These are phyloP conservation scores for Globisporangium canariense DNA, from an alignment of 352 stramenopile genomes.

Conservation along the genomic window DNA sequence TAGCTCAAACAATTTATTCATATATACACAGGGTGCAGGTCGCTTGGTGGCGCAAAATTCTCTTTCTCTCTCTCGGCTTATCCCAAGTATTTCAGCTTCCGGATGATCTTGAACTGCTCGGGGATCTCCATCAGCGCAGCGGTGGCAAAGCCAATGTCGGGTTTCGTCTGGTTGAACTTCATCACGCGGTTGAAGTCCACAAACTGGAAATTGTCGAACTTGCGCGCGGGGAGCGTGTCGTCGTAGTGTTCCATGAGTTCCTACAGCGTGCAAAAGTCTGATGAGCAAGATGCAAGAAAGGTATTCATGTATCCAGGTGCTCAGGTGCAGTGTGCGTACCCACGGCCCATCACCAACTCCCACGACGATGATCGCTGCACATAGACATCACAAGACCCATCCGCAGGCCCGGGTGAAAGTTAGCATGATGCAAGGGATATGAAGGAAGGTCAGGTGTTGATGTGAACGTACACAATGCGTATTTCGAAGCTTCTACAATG, in stretches of 20 bases:
- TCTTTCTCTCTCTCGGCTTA: conserved; percentile 5
- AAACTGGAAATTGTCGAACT: conserved; percentile 83
- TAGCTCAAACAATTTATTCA: too few species aligned
- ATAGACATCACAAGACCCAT: too few species aligned
- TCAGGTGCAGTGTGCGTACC: conserved; percentile 20
- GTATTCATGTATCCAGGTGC: not conserved
- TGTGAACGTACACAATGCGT: conserved; percentile 55
- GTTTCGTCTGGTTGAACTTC: conserved; percentile 41
- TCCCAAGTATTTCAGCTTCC: conserved; percentile 33
- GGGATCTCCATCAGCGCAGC: conserved; percentile 68
- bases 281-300: too few species aligned
- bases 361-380: conserved; percentile 65
- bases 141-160: conserved; percentile 61
- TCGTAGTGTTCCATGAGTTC: conserved; percentile 69
- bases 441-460: not conserved
- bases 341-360: conserved; percentile 76
- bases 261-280: conserved; percentile 8
- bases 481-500: conserved; percentile 72
- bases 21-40: not conserved
- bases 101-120: conserved; percentile 57
- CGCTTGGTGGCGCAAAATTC: not conserved
- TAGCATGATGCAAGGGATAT: not conserved
- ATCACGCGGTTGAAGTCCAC: conserved; percentile 62
- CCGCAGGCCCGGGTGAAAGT: too few species aligned
- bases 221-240: conserved; percentile 44